phyloP scores from a whole-genome alignment of 768 basidiomycete genomes.

The Tulasnella sp. region DNA sequence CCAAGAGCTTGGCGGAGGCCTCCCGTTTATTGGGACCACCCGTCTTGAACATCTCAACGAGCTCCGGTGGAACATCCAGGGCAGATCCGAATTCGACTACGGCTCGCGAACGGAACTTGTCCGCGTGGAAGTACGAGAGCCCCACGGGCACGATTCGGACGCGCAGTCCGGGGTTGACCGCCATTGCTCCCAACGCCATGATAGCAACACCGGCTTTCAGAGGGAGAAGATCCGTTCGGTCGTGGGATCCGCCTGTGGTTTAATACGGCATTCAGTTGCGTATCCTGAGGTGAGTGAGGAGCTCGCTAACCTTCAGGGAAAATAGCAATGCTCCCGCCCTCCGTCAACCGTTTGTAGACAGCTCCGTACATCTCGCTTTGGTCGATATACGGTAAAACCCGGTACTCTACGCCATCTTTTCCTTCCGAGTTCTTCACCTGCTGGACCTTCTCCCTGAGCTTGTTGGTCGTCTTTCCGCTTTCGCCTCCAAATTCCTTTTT shows the following conservation, averaged over 20 bases:
- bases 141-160: slow-evolving; percentile 86
- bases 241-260: slow-evolving; percentile 87
- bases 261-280: background rate
- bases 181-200: slow-evolving; percentile 99
- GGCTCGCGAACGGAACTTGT: slow-evolving; percentile 91
- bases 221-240: slow-evolving; percentile 93
- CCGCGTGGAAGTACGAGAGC: slow-evolving; percentile 69
- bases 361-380: slow-evolving; percentile 93
- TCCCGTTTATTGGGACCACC: slow-evolving; percentile 88
- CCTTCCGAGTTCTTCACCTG: slow-evolving; percentile 59
- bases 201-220: slow-evolving; percentile 97
- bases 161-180: slow-evolving; percentile 77
- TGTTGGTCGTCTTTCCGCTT: slow-evolving; percentile 69
- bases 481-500: slow-evolving; percentile 89
- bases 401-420: slow-evolving; percentile 70
- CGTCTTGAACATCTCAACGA: slow-evolving; percentile 86
- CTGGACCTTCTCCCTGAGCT: slow-evolving; percentile 66
- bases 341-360: slow-evolving; percentile 84
- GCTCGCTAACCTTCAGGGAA: slow-evolving; percentile 85
- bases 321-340: slow-evolving; percentile 91
- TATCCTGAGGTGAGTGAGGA: background rate
- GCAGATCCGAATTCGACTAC: slow-evolving; percentile 96
- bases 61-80: slow-evolving; percentile 85
- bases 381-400: slow-evolving; percentile 84
- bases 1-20: slow-evolving; percentile 85